Conservation (phyloP, 2,329 filamentous ascomycete species). For the Fusarium nematophilum region DNA sequence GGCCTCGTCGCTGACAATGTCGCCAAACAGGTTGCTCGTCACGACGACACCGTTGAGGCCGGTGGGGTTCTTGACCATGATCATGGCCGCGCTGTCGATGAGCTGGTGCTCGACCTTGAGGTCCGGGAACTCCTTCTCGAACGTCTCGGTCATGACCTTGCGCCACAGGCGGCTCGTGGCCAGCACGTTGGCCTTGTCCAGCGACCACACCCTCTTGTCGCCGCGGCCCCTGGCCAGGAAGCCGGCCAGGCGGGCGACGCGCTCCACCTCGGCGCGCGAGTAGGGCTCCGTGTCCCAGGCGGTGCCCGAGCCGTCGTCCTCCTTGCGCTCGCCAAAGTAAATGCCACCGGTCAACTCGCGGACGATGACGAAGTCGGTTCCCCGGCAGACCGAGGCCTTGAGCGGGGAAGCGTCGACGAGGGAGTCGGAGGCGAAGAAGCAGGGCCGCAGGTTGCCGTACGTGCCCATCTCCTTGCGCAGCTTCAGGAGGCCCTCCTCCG, state of each 20-base stretch:
- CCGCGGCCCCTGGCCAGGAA: constrained; percentile 81
- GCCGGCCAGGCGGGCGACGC: constrained; percentile 84
- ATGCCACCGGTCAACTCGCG: constrained; percentile 93
- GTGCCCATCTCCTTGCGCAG: constrained; percentile 94
- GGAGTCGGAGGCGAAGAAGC: constrained; percentile 91
- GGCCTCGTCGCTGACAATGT: constrained; percentile 96
- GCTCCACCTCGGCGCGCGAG: constrained; percentile 85
- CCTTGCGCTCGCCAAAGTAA: constrained; percentile 92
- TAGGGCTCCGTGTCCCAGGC: constrained; percentile 92
- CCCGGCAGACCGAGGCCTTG: constrained; percentile 85
- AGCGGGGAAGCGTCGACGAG: constrained; percentile 88
- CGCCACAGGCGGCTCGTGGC: constrained; percentile 92
- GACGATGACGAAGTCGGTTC: constrained; percentile 92
- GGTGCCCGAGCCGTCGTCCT: constrained; percentile 72
- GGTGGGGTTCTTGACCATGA: constrained; percentile 94
- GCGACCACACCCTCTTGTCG: constrained; percentile 77
- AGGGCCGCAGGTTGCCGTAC: constrained; percentile 95
- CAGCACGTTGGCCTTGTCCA: constrained; percentile 97
- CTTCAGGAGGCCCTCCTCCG: constrained; percentile 89
- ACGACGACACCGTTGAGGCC: constrained; percentile 91
- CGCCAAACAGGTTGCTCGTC: constrained; percentile 93
- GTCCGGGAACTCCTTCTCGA: constrained; percentile 89
- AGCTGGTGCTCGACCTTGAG: constrained; percentile 88
- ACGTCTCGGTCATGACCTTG: constrained; percentile 85
- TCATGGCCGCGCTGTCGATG: constrained; percentile 96